Conservation (phyloP, 306 rosid species). For the Crataegus laevigata region DNA sequence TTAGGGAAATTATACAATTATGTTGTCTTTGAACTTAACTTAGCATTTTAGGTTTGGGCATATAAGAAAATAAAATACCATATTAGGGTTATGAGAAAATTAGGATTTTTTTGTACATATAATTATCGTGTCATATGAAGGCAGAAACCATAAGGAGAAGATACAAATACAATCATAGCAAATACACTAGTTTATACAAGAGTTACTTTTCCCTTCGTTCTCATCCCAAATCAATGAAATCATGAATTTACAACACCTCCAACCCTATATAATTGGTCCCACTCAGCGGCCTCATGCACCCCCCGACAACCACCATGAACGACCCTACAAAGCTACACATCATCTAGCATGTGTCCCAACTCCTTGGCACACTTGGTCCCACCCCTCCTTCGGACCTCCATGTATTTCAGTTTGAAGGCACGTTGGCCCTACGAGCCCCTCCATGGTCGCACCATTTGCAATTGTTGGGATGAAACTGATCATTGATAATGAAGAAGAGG, state of each 20-base stretch:
- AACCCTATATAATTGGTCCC: conserved; percentile 59
- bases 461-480: neutral
- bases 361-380: conserved; percentile 51
- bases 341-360: conserved; percentile 71
- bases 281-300: conserved; percentile 39
- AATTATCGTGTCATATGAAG: neutral
- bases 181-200: neutral
- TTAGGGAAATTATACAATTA: neutral
- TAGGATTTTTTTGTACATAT: neutral
- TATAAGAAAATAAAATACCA: too few relatives aligned
- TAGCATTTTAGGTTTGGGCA: neutral
- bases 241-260: conserved; percentile 23
- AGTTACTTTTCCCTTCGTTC: neutral
- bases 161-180: neutral
- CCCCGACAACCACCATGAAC: conserved; percentile 66
- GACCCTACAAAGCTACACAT: conserved; percentile 46
- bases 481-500: neutral
- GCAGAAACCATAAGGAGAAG: neutral
- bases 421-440: conserved; percentile 48
- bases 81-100: too few relatives aligned
- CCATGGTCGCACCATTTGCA: conserved; percentile 17
- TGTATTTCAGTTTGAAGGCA: conserved; percentile 37
- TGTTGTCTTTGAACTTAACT: neutral
- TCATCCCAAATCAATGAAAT: conserved; percentile 15
- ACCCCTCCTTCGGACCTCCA: conserved; percentile 21